Conservation (phyloP, 768 basidiomycete genomes). For the Boletus subcaerulescens region DNA sequence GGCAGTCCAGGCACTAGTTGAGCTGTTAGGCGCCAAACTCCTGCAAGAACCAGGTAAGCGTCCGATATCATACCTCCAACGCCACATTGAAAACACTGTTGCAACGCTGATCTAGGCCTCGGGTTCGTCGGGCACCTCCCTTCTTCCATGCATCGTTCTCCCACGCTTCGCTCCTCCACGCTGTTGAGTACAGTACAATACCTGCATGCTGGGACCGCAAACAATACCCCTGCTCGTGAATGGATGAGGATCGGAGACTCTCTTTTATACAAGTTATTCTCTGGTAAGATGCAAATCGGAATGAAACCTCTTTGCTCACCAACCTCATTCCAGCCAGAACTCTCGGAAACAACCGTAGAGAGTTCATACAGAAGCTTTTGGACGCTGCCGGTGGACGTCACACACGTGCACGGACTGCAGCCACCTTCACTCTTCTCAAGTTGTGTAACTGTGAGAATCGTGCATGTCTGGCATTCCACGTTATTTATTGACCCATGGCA, state of each 20-base stretch:
- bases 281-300: not conserved
- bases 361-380: conserved; percentile 6
- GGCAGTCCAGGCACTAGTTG: conserved; percentile 21
- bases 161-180: conserved; percentile 4
- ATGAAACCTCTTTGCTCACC: not conserved
- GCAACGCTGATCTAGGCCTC: not conserved
- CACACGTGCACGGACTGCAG: not conserved
- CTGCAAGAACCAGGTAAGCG: conserved; percentile 8
- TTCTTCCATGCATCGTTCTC: not conserved
- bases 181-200: conserved; percentile 1
- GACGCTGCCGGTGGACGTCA: conserved; percentile 1
- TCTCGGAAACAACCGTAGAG: not conserved
- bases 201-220: not conserved
- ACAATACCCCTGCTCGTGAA: conserved; percentile 2
- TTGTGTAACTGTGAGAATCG: conserved; percentile 2
- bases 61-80: not conserved
- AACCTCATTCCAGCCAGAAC: not conserved
- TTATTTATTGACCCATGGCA: not conserved
- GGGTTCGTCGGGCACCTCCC: not conserved
- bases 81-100: not conserved
- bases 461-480: no score
- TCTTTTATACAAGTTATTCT: conserved; percentile 6
- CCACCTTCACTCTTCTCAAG: conserved; percentile 8
- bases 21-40: conserved; percentile 8
- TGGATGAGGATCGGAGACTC: conserved; percentile 10